Conservation (phyloP, 1,284 basidiomycete genomes). For the Sporisorium reilianum region DNA sequence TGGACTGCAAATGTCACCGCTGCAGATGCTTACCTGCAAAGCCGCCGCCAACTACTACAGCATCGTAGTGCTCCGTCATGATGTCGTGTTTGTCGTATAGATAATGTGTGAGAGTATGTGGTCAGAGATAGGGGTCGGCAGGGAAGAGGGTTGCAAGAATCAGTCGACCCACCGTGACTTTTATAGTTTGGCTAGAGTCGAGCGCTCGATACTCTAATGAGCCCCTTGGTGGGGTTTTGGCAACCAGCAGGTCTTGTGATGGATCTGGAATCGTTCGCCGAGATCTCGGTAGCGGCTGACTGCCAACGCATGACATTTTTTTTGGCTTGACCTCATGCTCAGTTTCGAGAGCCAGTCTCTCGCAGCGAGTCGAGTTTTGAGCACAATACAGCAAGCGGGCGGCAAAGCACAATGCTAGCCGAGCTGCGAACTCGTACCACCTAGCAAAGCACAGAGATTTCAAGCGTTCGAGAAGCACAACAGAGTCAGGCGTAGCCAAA, state of each 20-base stretch:
- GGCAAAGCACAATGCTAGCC: not conserved
- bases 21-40: conserved; percentile 29
- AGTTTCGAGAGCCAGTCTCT: not conserved
- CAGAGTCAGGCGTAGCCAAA: too few relatives aligned
- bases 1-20: too few relatives aligned
- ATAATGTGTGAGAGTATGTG: not conserved
- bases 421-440: not conserved
- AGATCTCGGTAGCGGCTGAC: conserved; percentile 8
- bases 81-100: not conserved
- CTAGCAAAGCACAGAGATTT: not conserved
- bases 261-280: not conserved
- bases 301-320: conserved; percentile 19
- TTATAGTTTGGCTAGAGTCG: not conserved
- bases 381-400: not conserved
- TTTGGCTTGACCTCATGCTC: not conserved
- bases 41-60: conserved; percentile 45
- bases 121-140: not conserved
- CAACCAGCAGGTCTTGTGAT: not conserved
- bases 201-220: not conserved
- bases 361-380: not conserved
- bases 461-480: not conserved
- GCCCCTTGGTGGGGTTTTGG: not conserved
- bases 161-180: not conserved
- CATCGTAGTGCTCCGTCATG: conserved; percentile 51
- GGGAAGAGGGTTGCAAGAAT: not conserved